Percentiles rank a stretch among this genome's conserved stretches.
Evolutionary conservation across 495 filamentous ascomycete species (phyloP).

Genomic region (Penicillium canescens): DNA sequence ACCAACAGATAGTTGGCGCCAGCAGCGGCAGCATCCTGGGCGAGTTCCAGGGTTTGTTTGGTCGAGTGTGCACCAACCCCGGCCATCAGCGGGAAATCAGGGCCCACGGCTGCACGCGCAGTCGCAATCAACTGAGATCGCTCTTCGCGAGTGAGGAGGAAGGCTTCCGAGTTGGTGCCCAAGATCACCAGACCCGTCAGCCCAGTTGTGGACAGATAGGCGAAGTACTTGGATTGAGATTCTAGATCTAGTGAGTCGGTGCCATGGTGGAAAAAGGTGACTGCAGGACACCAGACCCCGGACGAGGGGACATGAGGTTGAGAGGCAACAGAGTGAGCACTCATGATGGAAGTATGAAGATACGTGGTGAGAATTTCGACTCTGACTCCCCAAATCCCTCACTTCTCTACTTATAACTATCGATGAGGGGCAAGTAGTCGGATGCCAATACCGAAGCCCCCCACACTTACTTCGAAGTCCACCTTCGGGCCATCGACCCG

Average conservation of each 20-base stretch:
- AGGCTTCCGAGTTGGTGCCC: slow-evolving; percentile 66
- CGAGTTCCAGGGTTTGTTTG: slow-evolving; percentile 58
- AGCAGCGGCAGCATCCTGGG: slow-evolving; percentile 54
- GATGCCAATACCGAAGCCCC: slow-evolving; percentile 3
- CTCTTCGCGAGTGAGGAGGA: slow-evolving; percentile 62
- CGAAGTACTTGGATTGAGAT: slow-evolving; percentile 52
- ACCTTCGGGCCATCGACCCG: slow-evolving; percentile 2
- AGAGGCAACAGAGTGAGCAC: slow-evolving; percentile 10
- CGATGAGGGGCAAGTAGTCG: slow-evolving; percentile 6
- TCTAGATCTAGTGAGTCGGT: slow-evolving; percentile 51
- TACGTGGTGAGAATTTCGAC: background rate
- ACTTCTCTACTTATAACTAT: background rate
- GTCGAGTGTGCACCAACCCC: slow-evolving; percentile 65
- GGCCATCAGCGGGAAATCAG: slow-evolving; percentile 58
- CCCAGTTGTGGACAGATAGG: slow-evolving; percentile 53
- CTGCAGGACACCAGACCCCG: slow-evolving; percentile 40
- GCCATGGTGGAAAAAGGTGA: slow-evolving; percentile 53
- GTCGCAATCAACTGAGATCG: slow-evolving; percentile 49
- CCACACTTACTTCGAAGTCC: background rate
- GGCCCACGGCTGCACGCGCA: slow-evolving; percentile 52
- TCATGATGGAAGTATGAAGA: slow-evolving; percentile 4
- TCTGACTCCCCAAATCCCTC: background rate
- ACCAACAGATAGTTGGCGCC: slow-evolving; percentile 62
- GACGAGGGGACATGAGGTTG: slow-evolving; percentile 20
- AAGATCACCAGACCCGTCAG: slow-evolving; percentile 59